Evolutionary conservation across 768 basidiomycete genomes (phyloP), one percentile per base, ranked within the genome.

Genomic region (Termitomyces bulborhizus): DNA sequence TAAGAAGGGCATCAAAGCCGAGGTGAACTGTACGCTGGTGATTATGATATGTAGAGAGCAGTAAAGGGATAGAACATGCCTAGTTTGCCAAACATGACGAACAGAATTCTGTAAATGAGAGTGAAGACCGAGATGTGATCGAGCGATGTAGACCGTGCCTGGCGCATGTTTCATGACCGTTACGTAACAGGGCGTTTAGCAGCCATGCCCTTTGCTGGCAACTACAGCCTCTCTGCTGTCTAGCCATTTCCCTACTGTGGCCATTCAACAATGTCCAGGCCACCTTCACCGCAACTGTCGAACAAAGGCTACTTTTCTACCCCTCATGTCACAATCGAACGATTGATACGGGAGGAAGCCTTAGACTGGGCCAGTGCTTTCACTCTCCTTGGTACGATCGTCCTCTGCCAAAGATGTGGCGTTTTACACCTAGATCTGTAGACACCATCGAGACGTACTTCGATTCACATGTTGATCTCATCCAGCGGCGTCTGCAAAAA

Each of bases 401-500:
- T 24, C 31, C 47, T 24, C 47, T 48, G 50, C 45, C 32, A 58
- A 51, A 54, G 27, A 72, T 70, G 65, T 65, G 64, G 57, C 49
- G 56, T 34, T 60, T 65, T 39, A 67, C 57, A 47, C 32, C 62
- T 40, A 32, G 63, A 46, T 49, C 53, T 31, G 12, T 63, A 95
- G 94, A 97, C 70, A 96, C 94, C 8, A 76, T 94, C 68, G 94
- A 97, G 71, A 97, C 94, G 0, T 97, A 88, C 66, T 96, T 94
- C 67, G 93, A 98, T 73, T 93, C 93, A 1, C 86, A 90, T 66
- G 74, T 90, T 59, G 90, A 90, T 66, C 76, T 92, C 15, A 70
- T 90, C 3, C 90, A 96, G 68, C 84, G 94, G 41, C 84, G 84
- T 55, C 78, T 96, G 29, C 88, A 90, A 69, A 94, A 88, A 54